A percentile compares a stretch with the other conserved stretches of the same genome.
Evolutionary conservation across 2,329 filamentous ascomycete genomes (phyloP).

Genomic region (Fusarium hainanense): DNA sequence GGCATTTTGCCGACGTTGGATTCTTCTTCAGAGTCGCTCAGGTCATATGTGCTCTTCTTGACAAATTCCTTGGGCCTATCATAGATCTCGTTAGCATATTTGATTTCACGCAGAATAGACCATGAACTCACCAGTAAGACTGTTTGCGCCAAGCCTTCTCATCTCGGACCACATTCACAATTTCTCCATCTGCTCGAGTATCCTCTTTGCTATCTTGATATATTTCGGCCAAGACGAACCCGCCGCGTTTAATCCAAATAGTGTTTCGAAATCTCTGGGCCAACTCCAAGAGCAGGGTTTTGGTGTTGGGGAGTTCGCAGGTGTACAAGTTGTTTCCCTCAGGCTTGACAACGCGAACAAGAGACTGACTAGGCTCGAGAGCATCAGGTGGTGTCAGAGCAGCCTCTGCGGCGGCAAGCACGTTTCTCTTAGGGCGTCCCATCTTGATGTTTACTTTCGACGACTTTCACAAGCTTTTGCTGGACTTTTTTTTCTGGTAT

Average conservation of each 20-base stretch:
- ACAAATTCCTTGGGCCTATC: slow-evolving; percentile 82
- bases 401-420: slow-evolving; percentile 82
- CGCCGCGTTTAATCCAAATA: slow-evolving; percentile 91
- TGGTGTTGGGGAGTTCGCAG: slow-evolving; percentile 75
- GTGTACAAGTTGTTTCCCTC: slow-evolving; percentile 91
- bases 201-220: slow-evolving; percentile 73
- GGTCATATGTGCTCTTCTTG: slow-evolving; percentile 72
- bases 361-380: slow-evolving; percentile 70
- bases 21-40: slow-evolving; percentile 79
- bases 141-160: slow-evolving; percentile 93
- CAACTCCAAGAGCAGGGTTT: slow-evolving; percentile 80
- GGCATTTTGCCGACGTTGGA: slow-evolving; percentile 88
- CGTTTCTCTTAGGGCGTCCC: slow-evolving; percentile 71
- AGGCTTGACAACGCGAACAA: slow-evolving; percentile 83
- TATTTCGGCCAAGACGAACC: slow-evolving; percentile 83
- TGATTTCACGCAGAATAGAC: neutral
- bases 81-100: slow-evolving; percentile 26
- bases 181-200: slow-evolving; percentile 86
- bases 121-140: slow-evolving; percentile 76
- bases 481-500: slow-evolving; percentile 18
- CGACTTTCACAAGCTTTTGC: neutral
- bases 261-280: slow-evolving; percentile 88
- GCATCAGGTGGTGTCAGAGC: slow-evolving; percentile 67
- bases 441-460: slow-evolving; percentile 35
- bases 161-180: slow-evolving; percentile 91